phyloP scores from a whole-genome alignment of 768 basidiomycete genomes.

The Kockovaella imperatae region DNA sequence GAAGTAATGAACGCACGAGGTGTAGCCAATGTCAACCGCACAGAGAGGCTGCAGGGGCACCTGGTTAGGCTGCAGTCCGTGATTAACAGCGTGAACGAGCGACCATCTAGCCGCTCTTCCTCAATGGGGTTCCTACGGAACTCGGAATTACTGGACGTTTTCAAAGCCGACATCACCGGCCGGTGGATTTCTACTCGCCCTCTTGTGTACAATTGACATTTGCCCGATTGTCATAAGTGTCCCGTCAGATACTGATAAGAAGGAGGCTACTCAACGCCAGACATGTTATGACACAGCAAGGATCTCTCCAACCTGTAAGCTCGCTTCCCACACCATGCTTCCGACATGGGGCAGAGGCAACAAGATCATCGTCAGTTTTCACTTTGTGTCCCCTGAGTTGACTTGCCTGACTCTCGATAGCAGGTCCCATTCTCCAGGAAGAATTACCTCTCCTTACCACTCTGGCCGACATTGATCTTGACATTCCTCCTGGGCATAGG shows the following conservation, averaged over 20 bases:
- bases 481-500: background rate
- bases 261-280: background rate
- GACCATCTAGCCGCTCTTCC: too few relatives aligned
- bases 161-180: too few relatives aligned
- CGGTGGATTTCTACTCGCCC: too few relatives aligned
- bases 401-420: background rate
- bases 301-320: background rate
- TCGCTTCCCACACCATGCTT: constrained; percentile 3
- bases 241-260: background rate
- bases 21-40: background rate
- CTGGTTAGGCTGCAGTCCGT: too few relatives aligned
- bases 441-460: background rate
- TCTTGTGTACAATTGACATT: too few relatives aligned
- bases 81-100: too few relatives aligned
- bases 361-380: constrained; percentile 17
- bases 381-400: background rate
- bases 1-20: too few relatives aligned
- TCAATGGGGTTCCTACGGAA: too few relatives aligned
- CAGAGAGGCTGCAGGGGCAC: background rate
- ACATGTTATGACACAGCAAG: background rate
- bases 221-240: too few relatives aligned
- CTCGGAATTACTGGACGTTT: too few relatives aligned
- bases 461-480: background rate
- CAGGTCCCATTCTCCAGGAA: constrained; percentile 4
- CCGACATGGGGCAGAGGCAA: constrained; percentile 13